phyloP scores from a whole-genome alignment of 495 filamentous ascomycete genomes.

The Daldinia caldariorum region DNA sequence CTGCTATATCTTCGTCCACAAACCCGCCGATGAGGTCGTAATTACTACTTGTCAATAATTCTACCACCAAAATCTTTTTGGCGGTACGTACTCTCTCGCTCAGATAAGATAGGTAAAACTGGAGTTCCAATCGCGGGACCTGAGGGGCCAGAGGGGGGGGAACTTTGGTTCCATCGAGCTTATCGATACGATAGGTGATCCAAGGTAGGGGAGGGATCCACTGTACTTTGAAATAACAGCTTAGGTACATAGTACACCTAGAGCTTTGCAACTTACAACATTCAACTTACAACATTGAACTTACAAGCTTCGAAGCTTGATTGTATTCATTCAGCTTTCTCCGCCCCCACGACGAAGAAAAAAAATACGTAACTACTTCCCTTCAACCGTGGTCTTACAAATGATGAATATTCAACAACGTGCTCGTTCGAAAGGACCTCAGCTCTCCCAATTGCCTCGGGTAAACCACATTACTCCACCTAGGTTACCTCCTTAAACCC shows the following conservation, averaged over 20 bases:
- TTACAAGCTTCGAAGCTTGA: too few species aligned
- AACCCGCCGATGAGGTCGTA: background rate
- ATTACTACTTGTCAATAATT: too few species aligned
- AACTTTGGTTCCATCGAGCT: slow-evolving; percentile 21
- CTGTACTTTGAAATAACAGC: background rate
- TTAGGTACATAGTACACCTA: too few species aligned
- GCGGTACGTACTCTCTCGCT: background rate
- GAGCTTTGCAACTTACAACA: background rate
- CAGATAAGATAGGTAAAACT: slow-evolving; percentile 1
- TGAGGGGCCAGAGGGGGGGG: background rate
- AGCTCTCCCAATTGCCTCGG: slow-evolving; percentile 5
- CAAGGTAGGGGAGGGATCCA: background rate
- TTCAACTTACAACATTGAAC: too few species aligned
- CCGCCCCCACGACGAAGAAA: too few species aligned
- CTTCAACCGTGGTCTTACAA: background rate
- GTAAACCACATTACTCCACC: slow-evolving; percentile 24
- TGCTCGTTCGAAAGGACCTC: slow-evolving; percentile 14
- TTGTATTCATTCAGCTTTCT: too few species aligned
- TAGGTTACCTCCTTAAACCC: background rate
- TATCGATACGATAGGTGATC: slow-evolving; percentile 18
- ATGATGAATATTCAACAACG: background rate
- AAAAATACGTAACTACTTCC: background rate
- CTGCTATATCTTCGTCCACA: background rate
- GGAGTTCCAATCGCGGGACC: background rate
- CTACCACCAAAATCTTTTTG: background rate